Base-by-base conservation (phyloP, 805 yeast genomes). In the Myxozyma vanderwaltii region DNA sequence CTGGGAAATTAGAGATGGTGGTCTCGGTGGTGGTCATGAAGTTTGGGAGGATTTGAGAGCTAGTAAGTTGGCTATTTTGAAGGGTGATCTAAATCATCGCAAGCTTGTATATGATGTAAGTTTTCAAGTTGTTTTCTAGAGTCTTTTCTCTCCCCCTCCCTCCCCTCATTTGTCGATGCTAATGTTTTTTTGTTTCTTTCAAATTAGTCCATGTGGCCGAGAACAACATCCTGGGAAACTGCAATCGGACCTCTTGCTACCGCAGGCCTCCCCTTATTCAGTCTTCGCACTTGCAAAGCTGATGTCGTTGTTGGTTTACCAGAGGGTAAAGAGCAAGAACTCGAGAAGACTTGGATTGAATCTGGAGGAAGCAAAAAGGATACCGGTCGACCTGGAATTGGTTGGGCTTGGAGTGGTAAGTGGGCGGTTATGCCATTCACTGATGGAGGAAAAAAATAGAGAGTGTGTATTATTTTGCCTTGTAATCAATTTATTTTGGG, bases 81-180 rank as follows among this genome's bases (percentile, higher is more conserved):
- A 94, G 76, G 99, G 99, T 58, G 99, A 94, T 70, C 80, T 94
- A 75, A 94, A 94, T 76, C 92, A 95, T 76, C 84, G 99, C 75
- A 94, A 94, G 74, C 76, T 95, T 60, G 88, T 96, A 1, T 96
- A 90, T 51, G 99, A 94, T 70, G 65, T 53, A 55, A 44, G 61
- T 39, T 13, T 27, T n/a, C n/a, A n/a, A n/a, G n/a, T n/a, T n/a
- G n/a, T n/a, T n/a, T n/a, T n/a, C n/a, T n/a, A n/a, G n/a, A n/a
- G n/a, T n/a, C n/a, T n/a, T n/a, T n/a, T n/a, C n/a, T n/a, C n/a
- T n/a, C n/a, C n/a, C n/a, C n/a, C n/a, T n/a, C n/a, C n/a, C n/a
- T n/a, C n/a, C n/a, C n/a, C n/a, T n/a, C n/a, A n/a, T n/a, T n/a
- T n/a, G n/a, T 21, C 15, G 13, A 15, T 4, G 35, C 33, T 10